Evolutionary conservation across 352 stramenopile species (phyloP), one percentile per base, ranked within the genome.

Genomic region (Thalassiosira livingstoniorum): DNA sequence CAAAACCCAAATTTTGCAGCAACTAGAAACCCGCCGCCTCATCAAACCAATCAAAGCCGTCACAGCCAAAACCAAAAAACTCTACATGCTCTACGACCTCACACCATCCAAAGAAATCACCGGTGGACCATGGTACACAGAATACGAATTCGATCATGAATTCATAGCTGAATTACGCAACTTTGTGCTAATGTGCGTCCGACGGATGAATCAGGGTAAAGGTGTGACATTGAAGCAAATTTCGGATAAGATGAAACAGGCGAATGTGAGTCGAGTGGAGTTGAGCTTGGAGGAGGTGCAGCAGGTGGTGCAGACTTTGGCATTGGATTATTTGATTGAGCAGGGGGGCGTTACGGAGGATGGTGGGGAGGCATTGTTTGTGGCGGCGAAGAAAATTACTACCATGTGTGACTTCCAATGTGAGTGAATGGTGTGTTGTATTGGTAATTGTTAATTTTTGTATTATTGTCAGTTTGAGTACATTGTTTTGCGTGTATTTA

Each of bases 11-110:
- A 25, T 25, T 37, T 42, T 58, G 45, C 53, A 82, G 81, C 88
- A 97, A 80, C 87, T 99, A 31, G 98, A 99, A 87, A 95, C 93
- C 66, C 95, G 97, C 11, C 94, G 95, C 79, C 90, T 99, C 3
- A 97, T 99, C 90, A 99, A 99, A 92, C 97, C 97, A 64, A 97
- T 99, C 87, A 99, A 99, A 87, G 98, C 96, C 7, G 98, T 99
- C 51, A 98, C 95, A 55, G 98, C 97, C 91, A 99, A 99, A 91
- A 98, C 97, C 75, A 99, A 99, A 91, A 99, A 99, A 86, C 90
- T 99, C 0, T 99, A 99, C 90, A 99, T 99, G 96, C 69, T 95
- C 0, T 94, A 92, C 58, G 85, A 94, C 43, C 83, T 93, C 2
- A 95, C 96, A 53, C 98, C 98, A 37, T 96, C 97, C 3, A 99